A percentile compares a stretch with the other conserved stretches of the same genome.
Evolutionary conservation across 1,139 yeast species (phyloP).

Genomic region (Blastobotrys persicus): DNA sequence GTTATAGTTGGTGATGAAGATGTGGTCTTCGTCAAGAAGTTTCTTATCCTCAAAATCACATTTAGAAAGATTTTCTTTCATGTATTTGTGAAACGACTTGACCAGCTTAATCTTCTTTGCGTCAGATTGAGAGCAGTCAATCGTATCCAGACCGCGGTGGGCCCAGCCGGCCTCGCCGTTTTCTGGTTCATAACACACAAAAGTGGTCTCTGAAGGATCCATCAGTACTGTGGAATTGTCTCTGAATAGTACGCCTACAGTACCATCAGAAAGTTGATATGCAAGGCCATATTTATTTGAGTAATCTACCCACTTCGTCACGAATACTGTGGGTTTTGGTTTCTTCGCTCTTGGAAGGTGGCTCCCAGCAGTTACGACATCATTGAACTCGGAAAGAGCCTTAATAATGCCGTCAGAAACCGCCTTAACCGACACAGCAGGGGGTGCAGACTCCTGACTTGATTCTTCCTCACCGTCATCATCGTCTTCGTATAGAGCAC

Average conservation of each 20-base stretch:
- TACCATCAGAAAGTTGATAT: constrained; percentile 85
- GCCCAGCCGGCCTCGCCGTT: constrained; percentile 19
- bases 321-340: constrained; percentile 40
- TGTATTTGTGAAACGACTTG: constrained; percentile 35
- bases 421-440: constrained; percentile 2
- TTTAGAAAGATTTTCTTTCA: constrained; percentile 35
- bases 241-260: constrained; percentile 54
- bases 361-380: not conserved
- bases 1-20: constrained; percentile 76
- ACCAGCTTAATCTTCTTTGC: constrained; percentile 32
- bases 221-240: constrained; percentile 24
- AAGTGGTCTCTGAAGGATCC: constrained; percentile 20
- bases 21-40: constrained; percentile 32
- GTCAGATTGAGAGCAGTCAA: constrained; percentile 22
- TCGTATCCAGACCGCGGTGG: constrained; percentile 16
- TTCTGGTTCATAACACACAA: constrained; percentile 12
- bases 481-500: not conserved
- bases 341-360: constrained; percentile 3
- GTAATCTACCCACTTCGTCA: constrained; percentile 97
- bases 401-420: constrained; percentile 4
- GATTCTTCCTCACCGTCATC: constrained; percentile 1
- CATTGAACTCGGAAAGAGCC: not conserved
- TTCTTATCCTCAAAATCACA: constrained; percentile 13
- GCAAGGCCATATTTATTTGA: constrained; percentile 95
- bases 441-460: constrained; percentile 1